Evolutionary conservation across 2,329 filamentous ascomycete genomes (phyloP), one percentile per base, ranked within the genome.

Genomic region (Stagonosporopsis tanaceti): DNA sequence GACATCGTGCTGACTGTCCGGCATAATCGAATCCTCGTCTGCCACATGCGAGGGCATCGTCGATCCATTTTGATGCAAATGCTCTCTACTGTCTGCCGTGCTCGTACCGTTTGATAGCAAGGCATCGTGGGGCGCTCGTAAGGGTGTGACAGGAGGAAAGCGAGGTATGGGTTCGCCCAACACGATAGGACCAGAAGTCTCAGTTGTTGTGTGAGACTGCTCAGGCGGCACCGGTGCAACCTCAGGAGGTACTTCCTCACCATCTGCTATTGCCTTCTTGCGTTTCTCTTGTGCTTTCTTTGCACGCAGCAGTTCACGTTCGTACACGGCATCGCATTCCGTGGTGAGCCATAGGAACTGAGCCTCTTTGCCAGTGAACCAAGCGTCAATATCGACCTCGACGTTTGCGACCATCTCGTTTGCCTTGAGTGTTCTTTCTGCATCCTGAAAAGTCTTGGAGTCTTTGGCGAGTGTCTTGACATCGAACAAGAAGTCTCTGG

Each of bases 341-440:
- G 80, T 77, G 4, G 65, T 58, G 39, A 69, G 44, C 48, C 44
- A 48, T 5, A 37, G 20, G 15, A 45, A 57, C 20, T 54, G 50
- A 39, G 57, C 57, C 38, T 89, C 81, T 32, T 90, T 80, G 11
- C 80, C 81, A 14, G 90, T 86, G 69, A 92, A 89, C 54, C 97
- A 88, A 44, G 85, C 87, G 40, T 87, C 87, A 61, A 98, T 89
- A 76, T 98, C 94, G 32, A 98, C 94, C 73, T 97, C 93, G 2
- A 97, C 94, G 70, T 98, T 98, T 22, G 92, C 88, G 34, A 93
- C 81, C 67, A 99, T 87, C 78, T 99, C 95, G 58, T 96, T 96
- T 1, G 92, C 93, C 74, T 93, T 95, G 50, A 97, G 80, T 2
- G 89, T 87, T 38, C 92, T 85, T 61, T 96, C 90, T 66, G 89